Conservation (phyloP, 106 monocot species). For the Platanthera guangdongensis region DNA sequence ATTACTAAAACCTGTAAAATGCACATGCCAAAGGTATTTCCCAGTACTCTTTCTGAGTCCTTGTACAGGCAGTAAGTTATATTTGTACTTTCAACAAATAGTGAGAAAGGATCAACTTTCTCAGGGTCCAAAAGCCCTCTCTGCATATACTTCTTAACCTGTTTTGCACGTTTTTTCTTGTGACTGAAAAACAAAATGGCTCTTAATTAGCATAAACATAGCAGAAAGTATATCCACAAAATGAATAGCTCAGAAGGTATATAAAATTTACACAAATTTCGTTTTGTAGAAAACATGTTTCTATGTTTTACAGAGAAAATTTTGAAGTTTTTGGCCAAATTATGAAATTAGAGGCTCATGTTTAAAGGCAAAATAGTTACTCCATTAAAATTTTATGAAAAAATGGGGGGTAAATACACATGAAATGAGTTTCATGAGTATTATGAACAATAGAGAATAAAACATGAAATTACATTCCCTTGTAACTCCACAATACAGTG, state of each 20-base stretch:
- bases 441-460: too few relatives aligned
- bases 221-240: neutral
- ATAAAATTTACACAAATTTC: too few relatives aligned
- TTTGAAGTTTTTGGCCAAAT: too few relatives aligned
- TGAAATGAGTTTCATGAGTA: too few relatives aligned
- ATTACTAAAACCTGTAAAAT: conserved; percentile 66
- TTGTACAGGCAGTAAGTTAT: conserved; percentile 84
- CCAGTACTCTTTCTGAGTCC: conserved; percentile 90
- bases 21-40: conserved; percentile 98
- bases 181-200: conserved; percentile 37
- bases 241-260: neutral
- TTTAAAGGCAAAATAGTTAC: too few relatives aligned
- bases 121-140: conserved; percentile 74
- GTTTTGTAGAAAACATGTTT: too few relatives aligned
- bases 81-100: conserved; percentile 77
- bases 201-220: conserved; percentile 1
- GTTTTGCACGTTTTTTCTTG: conserved; percentile 85
- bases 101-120: conserved; percentile 64
- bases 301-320: too few relatives aligned
- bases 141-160: conserved; percentile 67
- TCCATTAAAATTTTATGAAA: too few relatives aligned
- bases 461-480: too few relatives aligned
- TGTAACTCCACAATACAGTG: too few relatives aligned
- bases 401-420: too few relatives aligned
- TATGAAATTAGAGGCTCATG: too few relatives aligned